phyloP scores from a whole-genome alignment of 164 flowering plant genomes.

The Houttuynia cordata region DNA sequence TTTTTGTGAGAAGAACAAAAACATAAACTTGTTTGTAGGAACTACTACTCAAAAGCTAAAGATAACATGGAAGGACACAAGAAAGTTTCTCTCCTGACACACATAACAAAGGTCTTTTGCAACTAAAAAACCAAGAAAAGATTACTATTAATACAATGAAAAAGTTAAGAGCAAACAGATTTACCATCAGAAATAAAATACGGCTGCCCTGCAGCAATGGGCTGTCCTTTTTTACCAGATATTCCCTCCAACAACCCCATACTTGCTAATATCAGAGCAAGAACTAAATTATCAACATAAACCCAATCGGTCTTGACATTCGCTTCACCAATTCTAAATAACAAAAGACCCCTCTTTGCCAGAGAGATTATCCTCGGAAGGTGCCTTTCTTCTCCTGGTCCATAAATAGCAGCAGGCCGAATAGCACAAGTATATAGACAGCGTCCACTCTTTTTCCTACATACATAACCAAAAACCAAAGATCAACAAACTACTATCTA shows the following conservation, averaged over 20 bases:
- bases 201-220: conserved; percentile 94
- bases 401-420: conserved; percentile 95
- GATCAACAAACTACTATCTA: background rate
- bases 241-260: conserved; percentile 89
- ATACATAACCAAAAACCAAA: conserved; percentile 7
- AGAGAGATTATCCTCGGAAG: conserved; percentile 67
- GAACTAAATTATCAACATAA: conserved; percentile 82
- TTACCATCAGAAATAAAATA: conserved; percentile 94
- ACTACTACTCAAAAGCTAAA: background rate
- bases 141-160: too few relatives aligned
- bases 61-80: background rate
- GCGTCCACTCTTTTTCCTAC: conserved; percentile 43
- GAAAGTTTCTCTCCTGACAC: background rate
- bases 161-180: background rate
- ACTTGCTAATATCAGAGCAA: conserved; percentile 80
- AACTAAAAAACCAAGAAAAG: too few relatives aligned
- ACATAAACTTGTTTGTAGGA: background rate
- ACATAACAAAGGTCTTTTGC: background rate
- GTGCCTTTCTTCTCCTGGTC: conserved; percentile 97
- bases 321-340: conserved; percentile 52
- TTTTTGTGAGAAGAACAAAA: background rate
- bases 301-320: conserved; percentile 82
- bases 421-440: conserved; percentile 74
- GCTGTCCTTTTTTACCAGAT: conserved; percentile 49
- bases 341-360: conserved; percentile 61